phyloP scores from a whole-genome alignment of 768 basidiomycete species.

The Boletus bicolor region DNA sequence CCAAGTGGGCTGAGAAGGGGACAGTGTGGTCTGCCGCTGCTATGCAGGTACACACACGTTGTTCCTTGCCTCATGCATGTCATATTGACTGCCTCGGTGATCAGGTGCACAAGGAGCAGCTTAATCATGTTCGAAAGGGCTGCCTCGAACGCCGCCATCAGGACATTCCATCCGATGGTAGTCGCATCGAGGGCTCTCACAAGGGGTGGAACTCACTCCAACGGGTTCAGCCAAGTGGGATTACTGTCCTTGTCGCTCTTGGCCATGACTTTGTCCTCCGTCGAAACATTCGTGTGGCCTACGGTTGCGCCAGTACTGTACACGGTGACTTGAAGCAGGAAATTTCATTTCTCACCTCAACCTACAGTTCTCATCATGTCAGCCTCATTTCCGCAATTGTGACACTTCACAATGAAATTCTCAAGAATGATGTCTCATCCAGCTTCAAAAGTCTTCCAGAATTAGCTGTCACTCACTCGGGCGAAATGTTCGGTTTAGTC shows the following conservation, averaged over 20 bases:
- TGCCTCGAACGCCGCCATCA: conserved; percentile 20
- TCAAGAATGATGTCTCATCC: neutral
- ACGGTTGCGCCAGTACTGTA: neutral
- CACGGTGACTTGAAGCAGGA: neutral
- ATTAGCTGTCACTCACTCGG: neutral
- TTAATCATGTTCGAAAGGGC: conserved; percentile 28
- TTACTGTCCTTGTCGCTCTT: conserved; percentile 14
- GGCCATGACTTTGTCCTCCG: conserved; percentile 24
- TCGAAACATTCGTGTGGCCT: conserved; percentile 12
- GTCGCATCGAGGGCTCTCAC: conserved; percentile 29
- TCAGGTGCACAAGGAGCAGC: conserved; percentile 27
- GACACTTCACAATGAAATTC: neutral
- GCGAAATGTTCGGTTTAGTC: neutral
- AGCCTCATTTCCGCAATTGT: neutral
- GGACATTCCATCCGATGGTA: conserved; percentile 26
- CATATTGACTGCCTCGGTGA: too few relatives aligned
- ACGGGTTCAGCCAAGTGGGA: conserved; percentile 20
- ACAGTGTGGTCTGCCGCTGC: too few relatives aligned
- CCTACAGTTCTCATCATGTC: neutral
- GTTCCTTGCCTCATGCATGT: too few relatives aligned
- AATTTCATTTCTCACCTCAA: neutral
- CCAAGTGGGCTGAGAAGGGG: too few relatives aligned
- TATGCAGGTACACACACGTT: too few relatives aligned
- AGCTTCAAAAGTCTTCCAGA: neutral
- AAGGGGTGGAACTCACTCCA: conserved; percentile 29